Conservation (phyloP, 495 filamentous ascomycete species). For the Aspergillus sclerotiicarbonarius region DNA sequence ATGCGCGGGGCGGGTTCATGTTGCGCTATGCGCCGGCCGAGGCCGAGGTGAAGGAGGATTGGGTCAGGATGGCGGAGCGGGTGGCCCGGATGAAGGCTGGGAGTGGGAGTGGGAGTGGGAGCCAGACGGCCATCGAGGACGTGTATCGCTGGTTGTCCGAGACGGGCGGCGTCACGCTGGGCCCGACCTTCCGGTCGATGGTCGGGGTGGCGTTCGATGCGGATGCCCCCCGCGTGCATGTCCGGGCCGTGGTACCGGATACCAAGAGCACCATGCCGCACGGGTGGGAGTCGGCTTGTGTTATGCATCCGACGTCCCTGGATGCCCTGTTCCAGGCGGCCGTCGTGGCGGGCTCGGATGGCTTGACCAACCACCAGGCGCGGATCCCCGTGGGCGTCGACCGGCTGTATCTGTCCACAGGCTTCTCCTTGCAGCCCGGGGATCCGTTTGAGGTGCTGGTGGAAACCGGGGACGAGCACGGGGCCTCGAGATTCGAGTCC, state of each 20-base stretch:
- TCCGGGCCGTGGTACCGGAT: constrained; percentile 21
- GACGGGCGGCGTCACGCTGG: constrained; percentile 24
- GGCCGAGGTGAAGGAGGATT: constrained; percentile 12
- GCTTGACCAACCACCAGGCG: constrained; percentile 16
- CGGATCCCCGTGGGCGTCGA: constrained; percentile 26
- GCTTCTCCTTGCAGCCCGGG: constrained; percentile 15
- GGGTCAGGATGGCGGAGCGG: constrained; percentile 14
- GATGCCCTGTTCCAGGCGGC: constrained; percentile 34
- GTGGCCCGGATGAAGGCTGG: constrained; percentile 22
- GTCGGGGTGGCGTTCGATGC: constrained; percentile 18
- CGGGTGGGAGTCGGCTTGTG: constrained; percentile 18
- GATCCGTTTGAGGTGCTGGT: constrained; percentile 22
- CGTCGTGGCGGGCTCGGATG: constrained; percentile 21
- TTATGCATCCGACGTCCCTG: constrained; percentile 36
- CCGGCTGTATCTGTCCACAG: constrained; percentile 20
- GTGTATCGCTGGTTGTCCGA: constrained; percentile 26
- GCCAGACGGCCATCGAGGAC: constrained; percentile 11
- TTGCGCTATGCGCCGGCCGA: constrained; percentile 13
- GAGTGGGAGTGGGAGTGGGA: constrained; percentile 10
- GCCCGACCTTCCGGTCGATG: constrained; percentile 26
- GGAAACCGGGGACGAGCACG: constrained; percentile 16
- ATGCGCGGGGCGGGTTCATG: constrained; percentile 24
- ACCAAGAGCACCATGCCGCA: constrained; percentile 23
- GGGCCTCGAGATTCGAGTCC: constrained; percentile 17
- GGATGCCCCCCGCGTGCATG: constrained; percentile 21